These are phyloP conservation scores for Jackrogersella minutella DNA, from an alignment of 495 filamentous ascomycete species.

Conservation along the genomic window DNA sequence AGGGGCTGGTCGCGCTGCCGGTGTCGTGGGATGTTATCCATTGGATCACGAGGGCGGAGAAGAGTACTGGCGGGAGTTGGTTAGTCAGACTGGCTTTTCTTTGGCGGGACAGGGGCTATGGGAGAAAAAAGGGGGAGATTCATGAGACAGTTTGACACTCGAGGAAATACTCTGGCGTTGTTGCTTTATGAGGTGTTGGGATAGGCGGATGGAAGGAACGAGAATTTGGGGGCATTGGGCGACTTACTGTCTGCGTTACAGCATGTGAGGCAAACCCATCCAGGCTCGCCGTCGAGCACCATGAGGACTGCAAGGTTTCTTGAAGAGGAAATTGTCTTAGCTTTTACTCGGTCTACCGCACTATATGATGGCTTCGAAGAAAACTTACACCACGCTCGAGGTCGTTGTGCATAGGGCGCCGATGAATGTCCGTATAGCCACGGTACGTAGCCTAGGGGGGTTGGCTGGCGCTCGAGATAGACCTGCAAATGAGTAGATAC, in stretches of 20 bases:
- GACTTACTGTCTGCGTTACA: constrained; percentile 62
- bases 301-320: constrained; percentile 63
- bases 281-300: constrained; percentile 60
- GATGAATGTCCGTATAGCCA: constrained; percentile 58
- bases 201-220: too few relatives aligned
- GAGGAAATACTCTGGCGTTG: too few relatives aligned
- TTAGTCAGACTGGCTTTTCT: not conserved
- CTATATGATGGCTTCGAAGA: not conserved
- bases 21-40: constrained; percentile 62
- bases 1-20: constrained; percentile 18
- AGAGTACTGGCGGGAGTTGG: constrained; percentile 52
- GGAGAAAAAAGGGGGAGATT: not conserved
- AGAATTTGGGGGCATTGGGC: too few relatives aligned
- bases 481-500: constrained; percentile 53
- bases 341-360: not conserved
- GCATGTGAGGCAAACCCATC: constrained; percentile 65
- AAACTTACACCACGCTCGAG: constrained; percentile 56
- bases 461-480: constrained; percentile 45
- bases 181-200: too few relatives aligned
- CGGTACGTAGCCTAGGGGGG: constrained; percentile 44
- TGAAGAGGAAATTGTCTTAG: not conserved
- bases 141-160: too few relatives aligned
- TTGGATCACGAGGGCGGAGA: constrained; percentile 61
- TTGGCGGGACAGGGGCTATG: not conserved
- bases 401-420: constrained; percentile 57